Conservation (phyloP, 768 basidiomycete genomes). For the Pluteus cervinus region DNA sequence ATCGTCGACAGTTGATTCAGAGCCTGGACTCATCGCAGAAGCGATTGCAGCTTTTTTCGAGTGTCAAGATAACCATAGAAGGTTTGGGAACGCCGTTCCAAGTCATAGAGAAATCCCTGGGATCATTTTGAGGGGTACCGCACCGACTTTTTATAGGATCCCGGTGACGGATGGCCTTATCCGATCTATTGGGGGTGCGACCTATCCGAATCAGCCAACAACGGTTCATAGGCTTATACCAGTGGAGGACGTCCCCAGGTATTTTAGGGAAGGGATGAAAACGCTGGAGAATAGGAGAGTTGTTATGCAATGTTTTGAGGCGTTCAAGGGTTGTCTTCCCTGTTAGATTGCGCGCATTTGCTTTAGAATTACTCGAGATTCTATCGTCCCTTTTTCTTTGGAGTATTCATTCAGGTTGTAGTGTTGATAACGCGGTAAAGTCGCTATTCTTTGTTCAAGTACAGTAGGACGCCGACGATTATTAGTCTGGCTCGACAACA, state of each 20-base stretch:
- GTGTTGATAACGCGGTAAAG: no score
- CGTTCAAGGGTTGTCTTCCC: slow-evolving; percentile 9
- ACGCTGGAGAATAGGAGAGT: slow-evolving; percentile 9
- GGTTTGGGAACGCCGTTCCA: neutral
- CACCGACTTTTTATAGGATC: slow-evolving; percentile 3
- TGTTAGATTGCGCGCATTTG: no score
- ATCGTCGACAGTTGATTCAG: neutral
- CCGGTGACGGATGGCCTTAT: slow-evolving; percentile 5
- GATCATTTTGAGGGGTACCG: slow-evolving; percentile 1
- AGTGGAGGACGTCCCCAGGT: slow-evolving; percentile 5
- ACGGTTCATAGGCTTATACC: slow-evolving; percentile 7
- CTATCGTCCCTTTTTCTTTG: no score
- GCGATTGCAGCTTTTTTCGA: slow-evolving; percentile 4
- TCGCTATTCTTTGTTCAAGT: no score
- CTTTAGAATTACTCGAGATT: no score
- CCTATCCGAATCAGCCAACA: slow-evolving; percentile 5
- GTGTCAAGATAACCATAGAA: slow-evolving; percentile 1
- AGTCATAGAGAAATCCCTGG: neutral
- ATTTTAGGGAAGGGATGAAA: slow-evolving; percentile 2
- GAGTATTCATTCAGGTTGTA: no score
- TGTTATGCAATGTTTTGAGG: slow-evolving; percentile 10
- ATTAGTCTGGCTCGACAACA: no score
- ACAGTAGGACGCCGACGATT: no score
- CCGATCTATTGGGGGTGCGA: slow-evolving; percentile 1
- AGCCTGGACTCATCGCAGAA: slow-evolving; percentile 3